Percentiles rank a stretch among this genome's conserved stretches.
These are phyloP conservation scores for Amaranthus cruentus DNA, from an alignment of 148 eudicot genomes.

Conservation along the genomic window DNA sequence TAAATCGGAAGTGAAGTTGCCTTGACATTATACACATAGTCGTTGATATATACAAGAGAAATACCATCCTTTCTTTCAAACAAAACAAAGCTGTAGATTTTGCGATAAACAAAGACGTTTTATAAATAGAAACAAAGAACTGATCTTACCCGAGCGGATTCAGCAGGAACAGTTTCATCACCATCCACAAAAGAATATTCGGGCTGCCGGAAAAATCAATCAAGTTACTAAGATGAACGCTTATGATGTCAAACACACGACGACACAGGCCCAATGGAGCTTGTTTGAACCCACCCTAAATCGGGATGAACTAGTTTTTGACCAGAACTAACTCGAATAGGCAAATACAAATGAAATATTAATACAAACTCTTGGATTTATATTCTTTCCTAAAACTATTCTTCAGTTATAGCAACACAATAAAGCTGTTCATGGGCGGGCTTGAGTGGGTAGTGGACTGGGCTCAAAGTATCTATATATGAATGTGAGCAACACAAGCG, in stretches of 20 bases:
- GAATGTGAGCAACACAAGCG: no score
- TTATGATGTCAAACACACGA: background rate
- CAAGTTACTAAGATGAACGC: background rate
- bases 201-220: constrained; percentile 45
- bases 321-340: background rate
- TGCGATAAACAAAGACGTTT: background rate
- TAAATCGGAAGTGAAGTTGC: no score
- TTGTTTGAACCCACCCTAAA: no score
- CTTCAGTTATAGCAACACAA: background rate
- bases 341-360: background rate
- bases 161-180: constrained; percentile 86
- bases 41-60: no score
- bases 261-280: no score
- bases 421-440: no score
- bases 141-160: constrained; percentile 65
- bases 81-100: background rate
- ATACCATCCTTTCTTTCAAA: background rate
- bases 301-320: no score
- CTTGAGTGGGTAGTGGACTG: no score
- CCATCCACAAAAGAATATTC: constrained; percentile 78
- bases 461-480: no score
- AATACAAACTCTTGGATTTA: no score
- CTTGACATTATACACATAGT: no score
- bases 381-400: background rate
- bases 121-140: background rate